Conservation (phyloP, 495 filamentous ascomycete species). For the Xylona heveae region DNA sequence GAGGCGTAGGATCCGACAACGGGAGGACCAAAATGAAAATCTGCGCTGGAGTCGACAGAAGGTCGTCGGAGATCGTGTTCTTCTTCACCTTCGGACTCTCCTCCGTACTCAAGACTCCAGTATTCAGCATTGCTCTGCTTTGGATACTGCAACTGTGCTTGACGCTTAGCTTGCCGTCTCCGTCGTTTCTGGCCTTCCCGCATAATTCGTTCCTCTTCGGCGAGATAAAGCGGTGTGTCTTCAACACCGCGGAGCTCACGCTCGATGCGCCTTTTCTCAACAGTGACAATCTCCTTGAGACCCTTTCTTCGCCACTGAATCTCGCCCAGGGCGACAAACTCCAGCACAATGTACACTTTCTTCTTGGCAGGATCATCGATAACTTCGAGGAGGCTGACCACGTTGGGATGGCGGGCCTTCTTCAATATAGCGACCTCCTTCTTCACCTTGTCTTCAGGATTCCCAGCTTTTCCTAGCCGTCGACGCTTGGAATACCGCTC, state of each 20-base stretch:
- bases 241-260: constrained; percentile 41
- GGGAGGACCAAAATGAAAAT: too few relatives aligned
- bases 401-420: constrained; percentile 87
- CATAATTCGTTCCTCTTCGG: constrained; percentile 10
- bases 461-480: constrained; percentile 55
- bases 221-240: constrained; percentile 15
- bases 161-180: constrained; percentile 8
- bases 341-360: constrained; percentile 95
- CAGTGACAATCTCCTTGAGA: constrained; percentile 50
- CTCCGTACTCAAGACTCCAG: constrained; percentile 71
- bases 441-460: constrained; percentile 83
- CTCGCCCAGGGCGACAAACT: constrained; percentile 85
- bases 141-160: constrained; percentile 3
- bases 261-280: constrained; percentile 62
- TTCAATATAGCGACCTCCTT: constrained; percentile 95
- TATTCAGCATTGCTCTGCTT: constrained; percentile 7
- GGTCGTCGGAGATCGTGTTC: constrained; percentile 21
- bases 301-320: constrained; percentile 82
- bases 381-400: constrained; percentile 86
- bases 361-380: constrained; percentile 90
- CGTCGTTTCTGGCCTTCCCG: constrained; percentile 11
- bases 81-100: constrained; percentile 34
- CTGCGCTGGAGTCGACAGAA: constrained; percentile 8
- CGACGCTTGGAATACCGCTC: constrained; percentile 84
- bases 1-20: not conserved